Evolutionary conservation across 2,329 filamentous ascomycete genomes (phyloP), one percentile per base, ranked within the genome.

Genomic region (Sporothrix humicola): DNA sequence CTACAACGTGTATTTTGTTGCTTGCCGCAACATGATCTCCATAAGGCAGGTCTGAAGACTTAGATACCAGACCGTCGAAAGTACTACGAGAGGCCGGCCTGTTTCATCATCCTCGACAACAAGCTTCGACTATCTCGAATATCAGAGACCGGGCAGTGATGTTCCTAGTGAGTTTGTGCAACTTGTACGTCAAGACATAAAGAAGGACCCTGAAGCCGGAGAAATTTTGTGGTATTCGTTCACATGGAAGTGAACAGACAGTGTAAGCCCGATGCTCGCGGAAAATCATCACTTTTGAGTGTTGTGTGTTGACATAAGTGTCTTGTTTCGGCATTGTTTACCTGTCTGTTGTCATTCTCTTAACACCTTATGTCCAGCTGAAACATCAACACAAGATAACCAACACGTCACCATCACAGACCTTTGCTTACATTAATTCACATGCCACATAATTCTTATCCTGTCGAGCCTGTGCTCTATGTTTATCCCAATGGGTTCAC

Each of bases 381-480:
- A 65, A 65, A 65, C 59, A 65, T 23, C 37, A 46, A 13, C 17
- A 63, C 59, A 63, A 15, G 10, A 46, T 12, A 23, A n/a, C 3
- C 8, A 61, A 42, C 37, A 61, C 6, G 58, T 12, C 44, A 20
- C 59, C 37, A 12, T 37, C 7, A 23, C 59, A 44, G 17, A 20
- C 9, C 9, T 23, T 9, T 12, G 20, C 23, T 26, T n/a, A 56
- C 17, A n/a, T 23, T 23, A 23, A 46, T 23, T 65, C 37, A 46
- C n/a, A 65, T 65, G 37, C 15, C 59, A 46, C 59, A 46, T 44
- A 44, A 63, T 63, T 20, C 9, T n/a, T 44, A 15, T 56, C 48
- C 17, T 50, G 9, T 5, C 12, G 48, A 52, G 48, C 15, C 15
- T n/a, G 12, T 52, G 48, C 23, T 26, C 7, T 7, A 37, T 56